Base-by-base conservation (phyloP, 257 asterid genomes). In the Nicotiana obtusifolia region DNA sequence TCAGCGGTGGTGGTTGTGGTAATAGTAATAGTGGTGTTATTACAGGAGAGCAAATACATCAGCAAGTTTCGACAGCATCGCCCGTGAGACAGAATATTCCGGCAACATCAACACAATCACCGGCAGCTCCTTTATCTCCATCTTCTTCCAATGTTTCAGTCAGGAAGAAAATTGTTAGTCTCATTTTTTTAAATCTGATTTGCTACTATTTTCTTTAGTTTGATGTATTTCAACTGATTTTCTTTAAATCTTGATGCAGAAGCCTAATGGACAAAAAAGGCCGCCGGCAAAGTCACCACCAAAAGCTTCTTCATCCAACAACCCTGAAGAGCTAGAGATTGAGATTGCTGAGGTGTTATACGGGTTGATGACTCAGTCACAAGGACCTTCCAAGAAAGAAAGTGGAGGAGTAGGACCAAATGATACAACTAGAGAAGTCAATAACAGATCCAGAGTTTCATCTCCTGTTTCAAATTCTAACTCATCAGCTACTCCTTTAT, bases 271-370 rank as follows among this genome's bases (percentile, higher is more conserved):
- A 49, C 85, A 86, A n/a, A 91, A 91, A 88, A 92, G 80, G 1
- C 93, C 93, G 86, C 98, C 97, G 6, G 94, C 93, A 0, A 93
- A 91, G 68, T 90, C 86, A n/a, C 84, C 95, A 3, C 82, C 91
- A 5, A 95, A 92, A 83, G 88, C 93, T 3, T 85, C 90, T 49
- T 91, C 97, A 10, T 87, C 93, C 5, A 79, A 52, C 44, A 91
- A 91, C 85, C 97, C 95, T 0, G 99, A 95, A 87, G 98, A 94
- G 87, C 81, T 94, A 6, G 99, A 96, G 93, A 88, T 96, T 49
- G 99, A 96, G 84, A 94, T 96, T 37, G 99, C 99, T 1, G 98
- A 94, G 89, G 98, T 96, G 7, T 80, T 96, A 81, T 94, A 83
- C 61, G 99, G 95, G 1, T 78, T 96, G 93, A 95, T 82, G 95